Conservation (phyloP, 305 asterid genomes). For the Andrographis paniculata region DNA sequence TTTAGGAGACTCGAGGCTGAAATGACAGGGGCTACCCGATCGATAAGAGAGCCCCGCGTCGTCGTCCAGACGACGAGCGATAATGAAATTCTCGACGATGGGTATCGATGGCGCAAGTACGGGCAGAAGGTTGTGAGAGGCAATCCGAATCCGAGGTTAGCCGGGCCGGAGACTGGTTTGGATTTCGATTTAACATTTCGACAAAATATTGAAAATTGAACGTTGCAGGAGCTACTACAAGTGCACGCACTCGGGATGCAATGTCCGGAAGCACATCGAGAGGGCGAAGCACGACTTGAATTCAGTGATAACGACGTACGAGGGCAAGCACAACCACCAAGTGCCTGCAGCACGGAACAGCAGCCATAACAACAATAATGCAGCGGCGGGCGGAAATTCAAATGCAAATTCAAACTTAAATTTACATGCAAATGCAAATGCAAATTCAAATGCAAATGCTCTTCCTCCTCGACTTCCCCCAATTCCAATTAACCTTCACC, state of each 20-base stretch:
- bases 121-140: constrained; percentile 89
- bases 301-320: constrained; percentile 76
- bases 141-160: constrained; percentile 81
- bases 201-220: too few relatives aligned
- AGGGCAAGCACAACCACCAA: constrained; percentile 84
- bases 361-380: constrained; percentile 23
- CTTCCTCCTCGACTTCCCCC: constrained; percentile 21
- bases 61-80: constrained; percentile 86
- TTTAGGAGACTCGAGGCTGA: constrained; percentile 37
- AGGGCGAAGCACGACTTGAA: constrained; percentile 79
- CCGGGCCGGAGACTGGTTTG: too few relatives aligned
- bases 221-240: constrained; percentile 88
- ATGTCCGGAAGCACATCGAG: constrained; percentile 76
- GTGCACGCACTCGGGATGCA: constrained; percentile 78
- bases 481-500: too few relatives aligned
- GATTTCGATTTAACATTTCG: too few relatives aligned
- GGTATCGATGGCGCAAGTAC: constrained; percentile 84
- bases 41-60: constrained; percentile 78
- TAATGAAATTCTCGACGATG: constrained; percentile 80
- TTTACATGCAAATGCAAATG: too few relatives aligned
- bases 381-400: constrained; percentile 26
- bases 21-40: constrained; percentile 39
- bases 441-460: too few relatives aligned
- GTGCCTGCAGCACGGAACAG: constrained; percentile 74
- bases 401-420: too few relatives aligned